phyloP scores from a whole-genome alignment of 768 basidiomycete species.

The Trametes cinnabarina region DNA sequence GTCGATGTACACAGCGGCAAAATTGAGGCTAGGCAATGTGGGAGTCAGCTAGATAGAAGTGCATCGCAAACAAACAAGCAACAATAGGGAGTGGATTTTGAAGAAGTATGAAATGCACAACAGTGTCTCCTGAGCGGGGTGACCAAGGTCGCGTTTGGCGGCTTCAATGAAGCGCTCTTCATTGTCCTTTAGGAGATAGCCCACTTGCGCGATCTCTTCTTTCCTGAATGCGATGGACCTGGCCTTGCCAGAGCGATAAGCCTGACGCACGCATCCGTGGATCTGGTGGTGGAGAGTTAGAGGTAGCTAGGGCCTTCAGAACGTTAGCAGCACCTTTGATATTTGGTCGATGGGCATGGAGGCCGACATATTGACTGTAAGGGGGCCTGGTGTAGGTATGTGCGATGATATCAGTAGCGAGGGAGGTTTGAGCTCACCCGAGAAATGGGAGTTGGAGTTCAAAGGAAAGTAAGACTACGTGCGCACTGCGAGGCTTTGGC shows the following conservation, averaged over 20 bases:
- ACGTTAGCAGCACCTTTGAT: neutral
- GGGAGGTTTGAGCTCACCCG: no score
- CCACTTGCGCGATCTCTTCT: slow-evolving; percentile 72
- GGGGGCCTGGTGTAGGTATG: no score
- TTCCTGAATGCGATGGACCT: slow-evolving; percentile 68
- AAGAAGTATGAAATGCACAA: slow-evolving; percentile 38
- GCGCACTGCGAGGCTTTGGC: no score
- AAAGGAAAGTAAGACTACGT: no score
- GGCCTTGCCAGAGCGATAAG: slow-evolving; percentile 64
- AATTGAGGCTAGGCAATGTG: slow-evolving; percentile 52
- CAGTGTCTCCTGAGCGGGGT: slow-evolving; percentile 56
- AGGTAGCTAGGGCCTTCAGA: no score
- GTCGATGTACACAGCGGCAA: slow-evolving; percentile 51
- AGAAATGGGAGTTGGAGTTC: no score
- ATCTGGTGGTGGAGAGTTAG: slow-evolving; percentile 39
- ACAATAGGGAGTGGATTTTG: neutral
- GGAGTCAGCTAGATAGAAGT: neutral
- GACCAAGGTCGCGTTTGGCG: slow-evolving; percentile 58
- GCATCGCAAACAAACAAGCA: neutral
- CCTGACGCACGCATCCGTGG: slow-evolving; percentile 49
- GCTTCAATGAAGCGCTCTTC: slow-evolving; percentile 55
- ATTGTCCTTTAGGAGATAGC: slow-evolving; percentile 75
- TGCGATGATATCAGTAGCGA: no score
- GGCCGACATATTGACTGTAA: neutral
- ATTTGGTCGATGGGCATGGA: neutral